Evolutionary conservation across 2,329 filamentous ascomycete species (phyloP), one percentile per base, ranked within the genome.

Genomic region (Saccharata proteae): DNA sequence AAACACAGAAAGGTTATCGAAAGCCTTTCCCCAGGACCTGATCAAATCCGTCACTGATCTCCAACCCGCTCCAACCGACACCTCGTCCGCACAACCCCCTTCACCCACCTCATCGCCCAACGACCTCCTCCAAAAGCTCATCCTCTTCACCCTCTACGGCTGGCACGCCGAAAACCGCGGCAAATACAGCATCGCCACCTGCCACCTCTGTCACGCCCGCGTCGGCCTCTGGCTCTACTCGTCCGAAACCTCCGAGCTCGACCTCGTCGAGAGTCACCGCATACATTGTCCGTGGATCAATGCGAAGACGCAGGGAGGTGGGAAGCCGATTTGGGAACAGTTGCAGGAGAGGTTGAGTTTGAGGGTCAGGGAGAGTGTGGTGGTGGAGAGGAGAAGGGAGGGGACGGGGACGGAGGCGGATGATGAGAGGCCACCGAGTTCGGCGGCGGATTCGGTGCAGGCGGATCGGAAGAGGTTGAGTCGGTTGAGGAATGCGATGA

Each of bases 161-260:
- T 67, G 64, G 63, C 48, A 50, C n/a, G 62, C 59, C 57, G 65
- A 49, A 57, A 74, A 45, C 54, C 76, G 49, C 34, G 59, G 73
- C 2, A 71, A 79, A 14, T 74, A 77, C 23, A 80, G 83, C 38
- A 71, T 88, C 11, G 77, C 81, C 5, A 76, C 75, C 4, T 98
- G 90, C 54, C 70, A 78, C 36, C 81, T 83, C 13, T 98, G 90
- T 51, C 80, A 93, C 47, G 76, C 90, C 37, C 75, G 86, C 2
- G 65, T 96, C 0, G 90, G 90, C 0, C 65, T 98, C 2, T 98
- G 90, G 90, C 79, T 98, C 64, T 96, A 93, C 53, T 42, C 43
- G 1, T 43, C 45, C 22, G 34, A 43, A 5, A 45, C 47, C 6
- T 34, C 53, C n/a, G 43, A 46, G 22, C 48, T 58, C 23, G 52